Percentiles rank a stretch among this genome's conserved stretches.
Conservation (phyloP, 2,329 filamentous ascomycete species). For the Aspergillus sp. region DNA sequence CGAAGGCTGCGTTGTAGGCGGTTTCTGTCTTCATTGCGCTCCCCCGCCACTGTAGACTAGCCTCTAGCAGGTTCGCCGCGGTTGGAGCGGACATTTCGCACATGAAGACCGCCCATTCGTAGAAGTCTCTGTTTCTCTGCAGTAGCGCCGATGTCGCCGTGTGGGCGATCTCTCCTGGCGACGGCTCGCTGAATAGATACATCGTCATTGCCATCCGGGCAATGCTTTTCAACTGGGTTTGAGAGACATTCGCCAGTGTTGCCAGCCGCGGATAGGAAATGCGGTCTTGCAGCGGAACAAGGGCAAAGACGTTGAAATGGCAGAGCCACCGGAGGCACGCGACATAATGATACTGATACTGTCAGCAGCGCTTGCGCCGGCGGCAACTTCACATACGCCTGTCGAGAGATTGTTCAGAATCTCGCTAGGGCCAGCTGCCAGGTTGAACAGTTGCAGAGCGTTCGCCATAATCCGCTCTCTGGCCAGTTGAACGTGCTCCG, state of each 20-base stretch:
- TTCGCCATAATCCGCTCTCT: neutral
- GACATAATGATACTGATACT: neutral
- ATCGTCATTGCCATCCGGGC: conserved; percentile 51
- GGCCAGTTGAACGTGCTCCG: neutral
- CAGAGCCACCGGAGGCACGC: conserved; percentile 17
- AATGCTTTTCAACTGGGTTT: conserved; percentile 21
- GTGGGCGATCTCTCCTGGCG: conserved; percentile 44
- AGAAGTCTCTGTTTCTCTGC: conserved; percentile 6
- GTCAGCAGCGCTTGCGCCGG: too few species aligned
- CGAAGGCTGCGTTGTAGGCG: conserved; percentile 19
- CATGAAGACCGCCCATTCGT: conserved; percentile 48
- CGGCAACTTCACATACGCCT: neutral
- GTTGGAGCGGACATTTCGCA: conserved; percentile 8
- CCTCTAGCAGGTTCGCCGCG: conserved; percentile 11
- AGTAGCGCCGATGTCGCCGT: conserved; percentile 46
- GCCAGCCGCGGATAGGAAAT: conserved; percentile 21
- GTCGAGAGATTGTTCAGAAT: neutral
- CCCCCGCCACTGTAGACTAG: conserved; percentile 12
- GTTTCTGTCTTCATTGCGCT: conserved; percentile 13
- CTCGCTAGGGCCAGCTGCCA: neutral
- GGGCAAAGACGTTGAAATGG: conserved; percentile 20
- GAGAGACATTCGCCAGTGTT: conserved; percentile 11
- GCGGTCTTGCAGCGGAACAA: conserved; percentile 15
- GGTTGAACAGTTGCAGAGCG: neutral
- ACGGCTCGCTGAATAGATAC: conserved; percentile 46